Evolutionary conservation across 352 stramenopile genomes (phyloP).

Genomic region (Albugo laibachii): DNA sequence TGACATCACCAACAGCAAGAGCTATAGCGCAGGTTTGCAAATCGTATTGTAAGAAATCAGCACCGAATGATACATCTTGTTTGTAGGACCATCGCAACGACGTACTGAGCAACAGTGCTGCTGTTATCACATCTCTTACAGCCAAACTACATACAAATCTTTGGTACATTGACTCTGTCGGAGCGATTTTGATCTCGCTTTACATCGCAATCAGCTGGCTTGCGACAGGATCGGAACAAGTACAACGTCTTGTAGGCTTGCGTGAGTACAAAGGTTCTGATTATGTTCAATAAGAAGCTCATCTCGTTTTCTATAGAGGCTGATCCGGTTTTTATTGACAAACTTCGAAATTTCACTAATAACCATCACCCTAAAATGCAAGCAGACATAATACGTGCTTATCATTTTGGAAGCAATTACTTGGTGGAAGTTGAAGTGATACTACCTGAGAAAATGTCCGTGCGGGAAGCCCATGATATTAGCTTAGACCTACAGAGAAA

Average conservation of each 20-base stretch:
- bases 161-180: conserved; percentile 89
- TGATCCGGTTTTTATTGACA: conserved; percentile 85
- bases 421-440: conserved; percentile 78
- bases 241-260: conserved; percentile 76
- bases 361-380: conserved; percentile 76
- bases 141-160: conserved; percentile 42
- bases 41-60: not conserved
- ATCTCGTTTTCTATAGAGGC: conserved; percentile 25
- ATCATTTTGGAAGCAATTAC: conserved; percentile 96
- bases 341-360: conserved; percentile 77
- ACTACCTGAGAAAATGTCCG: conserved; percentile 73
- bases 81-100: conserved; percentile 94
- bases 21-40: conserved; percentile 40
- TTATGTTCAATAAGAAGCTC: not conserved
- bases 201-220: conserved; percentile 95
- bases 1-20: conserved; percentile 41
- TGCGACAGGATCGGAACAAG: conserved; percentile 88
- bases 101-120: conserved; percentile 85
- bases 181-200: conserved; percentile 88
- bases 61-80: not conserved
- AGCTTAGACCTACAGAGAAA: conserved; percentile 92
- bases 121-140: conserved; percentile 61
- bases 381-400: conserved; percentile 86
- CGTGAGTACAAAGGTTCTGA: conserved; percentile 20
- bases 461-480: conserved; percentile 91